Evolutionary conservation across 1,284 basidiomycete genomes (phyloP).

Genomic region (Apiotrichum montevideense): DNA sequence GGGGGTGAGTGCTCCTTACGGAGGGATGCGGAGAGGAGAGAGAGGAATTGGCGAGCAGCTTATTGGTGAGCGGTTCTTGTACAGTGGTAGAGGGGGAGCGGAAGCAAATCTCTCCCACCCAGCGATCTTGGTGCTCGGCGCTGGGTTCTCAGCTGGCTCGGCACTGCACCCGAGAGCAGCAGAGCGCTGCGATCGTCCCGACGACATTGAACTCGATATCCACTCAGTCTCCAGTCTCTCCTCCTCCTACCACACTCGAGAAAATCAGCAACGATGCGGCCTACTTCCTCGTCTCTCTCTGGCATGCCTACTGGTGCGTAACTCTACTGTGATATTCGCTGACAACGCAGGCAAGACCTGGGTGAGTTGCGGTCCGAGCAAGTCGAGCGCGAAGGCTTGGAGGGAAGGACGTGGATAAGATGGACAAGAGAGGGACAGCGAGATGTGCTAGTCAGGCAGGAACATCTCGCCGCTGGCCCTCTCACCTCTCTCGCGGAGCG

Average conservation of each 20-base stretch:
- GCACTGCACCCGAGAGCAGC: not conserved
- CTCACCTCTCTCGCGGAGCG: too few species aligned
- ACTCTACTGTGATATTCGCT: not conserved
- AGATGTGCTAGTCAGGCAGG: not conserved
- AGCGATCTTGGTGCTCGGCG: too few species aligned
- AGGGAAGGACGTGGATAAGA: not conserved
- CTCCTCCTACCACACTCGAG: slow-evolving; percentile 3
- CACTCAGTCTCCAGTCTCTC: too few species aligned
- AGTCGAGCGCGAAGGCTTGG: not conserved
- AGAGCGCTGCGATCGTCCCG: too few species aligned
- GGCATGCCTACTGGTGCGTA: slow-evolving; percentile 68
- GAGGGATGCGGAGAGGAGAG: not conserved
- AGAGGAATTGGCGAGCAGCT: too few species aligned
- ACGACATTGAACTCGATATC: not conserved
- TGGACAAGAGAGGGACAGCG: not conserved
- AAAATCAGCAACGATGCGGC: slow-evolving; percentile 54
- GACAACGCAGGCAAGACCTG: slow-evolving; percentile 38
- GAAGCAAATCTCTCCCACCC: not conserved
- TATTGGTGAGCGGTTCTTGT: too few species aligned
- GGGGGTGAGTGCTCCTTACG: not conserved
- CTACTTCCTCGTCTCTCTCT: slow-evolving; percentile 34
- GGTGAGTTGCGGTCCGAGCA: slow-evolving; percentile 15
- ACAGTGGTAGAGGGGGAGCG: not conserved
- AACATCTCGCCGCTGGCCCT: not conserved
- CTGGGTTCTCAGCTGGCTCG: too few species aligned